Conservation (phyloP, 495 filamentous ascomycete genomes). For the Penicillium soppii region DNA sequence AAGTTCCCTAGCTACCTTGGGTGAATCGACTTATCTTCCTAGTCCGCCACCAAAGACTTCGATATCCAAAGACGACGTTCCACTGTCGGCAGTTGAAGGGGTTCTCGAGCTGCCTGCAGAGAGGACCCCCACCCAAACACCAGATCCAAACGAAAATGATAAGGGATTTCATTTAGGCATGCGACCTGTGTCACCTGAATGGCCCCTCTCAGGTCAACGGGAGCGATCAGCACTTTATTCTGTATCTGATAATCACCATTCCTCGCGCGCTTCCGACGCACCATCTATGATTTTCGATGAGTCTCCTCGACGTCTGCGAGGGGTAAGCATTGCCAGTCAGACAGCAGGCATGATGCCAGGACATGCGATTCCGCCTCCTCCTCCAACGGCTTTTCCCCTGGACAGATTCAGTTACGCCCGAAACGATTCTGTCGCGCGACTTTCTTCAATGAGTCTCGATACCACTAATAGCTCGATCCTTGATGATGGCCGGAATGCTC, state of each 20-base stretch:
- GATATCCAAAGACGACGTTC: constrained; percentile 30
- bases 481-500: constrained; percentile 35
- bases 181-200: constrained; percentile 34
- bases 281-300: constrained; percentile 23
- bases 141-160: constrained; percentile 33
- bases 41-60: constrained; percentile 14
- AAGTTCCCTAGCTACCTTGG: constrained; percentile 33
- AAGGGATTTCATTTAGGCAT: constrained; percentile 27
- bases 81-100: constrained; percentile 42
- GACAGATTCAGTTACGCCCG: constrained; percentile 38
- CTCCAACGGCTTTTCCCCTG: constrained; percentile 34
- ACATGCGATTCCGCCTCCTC: constrained; percentile 47
- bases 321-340: constrained; percentile 41
- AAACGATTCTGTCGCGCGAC: constrained; percentile 40
- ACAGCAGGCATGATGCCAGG: constrained; percentile 40
- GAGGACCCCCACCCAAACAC: constrained; percentile 40
- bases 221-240: constrained; percentile 29
- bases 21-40: constrained; percentile 18
- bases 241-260: constrained; percentile 21
- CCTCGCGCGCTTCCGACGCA: constrained; percentile 14
- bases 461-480: constrained; percentile 51
- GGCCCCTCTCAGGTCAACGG: constrained; percentile 25
- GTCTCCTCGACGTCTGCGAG: constrained; percentile 28
- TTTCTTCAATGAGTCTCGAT: constrained; percentile 46
- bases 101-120: constrained; percentile 41